phyloP scores from a whole-genome alignment of 176 grass and related monocot genomes.

The Triticum aestivum region DNA sequence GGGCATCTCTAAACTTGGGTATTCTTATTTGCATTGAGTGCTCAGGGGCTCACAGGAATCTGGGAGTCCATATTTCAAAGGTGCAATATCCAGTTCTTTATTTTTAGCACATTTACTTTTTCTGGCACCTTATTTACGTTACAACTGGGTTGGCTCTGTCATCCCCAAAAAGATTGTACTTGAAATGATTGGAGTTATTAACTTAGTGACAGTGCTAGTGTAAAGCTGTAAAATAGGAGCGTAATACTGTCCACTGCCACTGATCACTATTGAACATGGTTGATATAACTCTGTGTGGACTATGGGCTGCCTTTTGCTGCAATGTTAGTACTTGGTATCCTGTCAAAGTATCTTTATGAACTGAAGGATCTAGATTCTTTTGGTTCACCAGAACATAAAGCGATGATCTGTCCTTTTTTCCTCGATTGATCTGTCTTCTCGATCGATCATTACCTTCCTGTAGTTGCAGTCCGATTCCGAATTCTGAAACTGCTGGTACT shows the following conservation, averaged over 20 bases:
- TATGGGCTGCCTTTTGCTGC: neutral
- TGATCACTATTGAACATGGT: neutral
- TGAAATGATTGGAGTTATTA: constrained; percentile 9
- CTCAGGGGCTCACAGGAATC: constrained; percentile 96
- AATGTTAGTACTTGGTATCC: neutral
- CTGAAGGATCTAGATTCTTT: neutral
- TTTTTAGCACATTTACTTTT: neutral
- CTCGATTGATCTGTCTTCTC: neutral
- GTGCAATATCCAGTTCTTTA: constrained; percentile 31
- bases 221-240: constrained; percentile 9
- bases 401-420: neutral
- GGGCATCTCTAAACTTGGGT: constrained; percentile 94
- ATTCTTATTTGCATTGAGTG: constrained; percentile 95
- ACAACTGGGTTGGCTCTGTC: neutral
- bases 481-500: neutral
- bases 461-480: neutral
- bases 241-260: neutral
- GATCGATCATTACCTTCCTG: neutral
- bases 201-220: neutral
- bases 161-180: neutral
- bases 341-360: constrained; percentile 18
- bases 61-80: constrained; percentile 97
- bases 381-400: neutral
- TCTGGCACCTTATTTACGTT: constrained; percentile 15
- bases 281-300: neutral